Conservation (phyloP, 139 green algal species). For the Ulvella scutata region DNA sequence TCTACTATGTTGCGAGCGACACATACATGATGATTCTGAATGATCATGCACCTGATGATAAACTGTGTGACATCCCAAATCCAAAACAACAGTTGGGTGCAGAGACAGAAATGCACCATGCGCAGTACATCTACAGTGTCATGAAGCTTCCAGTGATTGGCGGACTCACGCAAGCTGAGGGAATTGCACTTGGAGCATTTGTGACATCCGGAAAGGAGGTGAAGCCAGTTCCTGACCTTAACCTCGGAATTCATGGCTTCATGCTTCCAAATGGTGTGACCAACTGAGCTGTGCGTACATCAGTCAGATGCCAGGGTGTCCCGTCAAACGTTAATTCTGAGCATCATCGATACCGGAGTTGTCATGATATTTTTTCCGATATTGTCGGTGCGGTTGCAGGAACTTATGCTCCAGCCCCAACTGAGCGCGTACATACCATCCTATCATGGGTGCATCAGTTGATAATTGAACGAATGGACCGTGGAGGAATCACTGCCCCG, state of each 20-base stretch:
- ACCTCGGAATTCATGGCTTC: neutral
- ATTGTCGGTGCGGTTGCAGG: neutral
- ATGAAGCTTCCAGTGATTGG: constrained; percentile 6
- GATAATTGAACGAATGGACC: neutral
- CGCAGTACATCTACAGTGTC: neutral
- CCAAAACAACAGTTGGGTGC: too few species aligned
- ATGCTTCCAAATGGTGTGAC: neutral
- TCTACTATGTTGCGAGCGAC: too few species aligned
- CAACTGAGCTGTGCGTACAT: too few species aligned
- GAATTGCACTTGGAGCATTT: neutral
- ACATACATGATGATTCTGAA: too few species aligned
- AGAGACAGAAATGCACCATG: neutral
- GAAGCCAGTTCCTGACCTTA: neutral
- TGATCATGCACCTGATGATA: too few species aligned
- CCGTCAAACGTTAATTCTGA: too few species aligned
- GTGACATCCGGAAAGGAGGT: neutral
- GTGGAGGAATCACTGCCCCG: neutral
- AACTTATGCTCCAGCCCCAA: neutral
- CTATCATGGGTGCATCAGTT: neutral
- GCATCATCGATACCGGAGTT: too few species aligned
- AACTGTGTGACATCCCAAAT: too few species aligned
- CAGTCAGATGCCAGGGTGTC: too few species aligned
- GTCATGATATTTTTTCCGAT: too few species aligned
- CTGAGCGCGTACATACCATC: neutral
- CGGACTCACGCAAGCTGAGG: constrained; percentile 3